phyloP scores from a whole-genome alignment of 2,329 filamentous ascomycete species.

The Dactylellina drechsleri region DNA sequence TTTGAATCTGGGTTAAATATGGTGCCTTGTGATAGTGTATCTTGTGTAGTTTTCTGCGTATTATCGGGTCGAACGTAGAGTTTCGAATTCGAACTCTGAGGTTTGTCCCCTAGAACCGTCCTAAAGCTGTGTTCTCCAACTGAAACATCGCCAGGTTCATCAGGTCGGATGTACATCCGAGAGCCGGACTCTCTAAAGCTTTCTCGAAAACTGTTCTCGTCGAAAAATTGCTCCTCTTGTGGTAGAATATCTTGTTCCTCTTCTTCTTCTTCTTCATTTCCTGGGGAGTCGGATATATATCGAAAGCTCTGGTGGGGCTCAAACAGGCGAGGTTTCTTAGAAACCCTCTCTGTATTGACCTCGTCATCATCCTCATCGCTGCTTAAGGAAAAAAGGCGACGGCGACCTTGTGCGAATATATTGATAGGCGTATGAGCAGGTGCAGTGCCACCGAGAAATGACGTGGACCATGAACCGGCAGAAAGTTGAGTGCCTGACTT shows the following conservation, averaged over 20 bases:
- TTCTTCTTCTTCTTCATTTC: conserved; percentile 10
- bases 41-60: conserved; percentile 9
- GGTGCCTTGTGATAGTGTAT: neutral
- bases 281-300: conserved; percentile 40
- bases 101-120: conserved; percentile 20
- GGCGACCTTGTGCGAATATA: conserved; percentile 47
- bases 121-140: conserved; percentile 24
- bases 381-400: conserved; percentile 27
- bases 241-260: conserved; percentile 1
- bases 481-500: conserved; percentile 25
- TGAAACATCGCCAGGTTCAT: conserved; percentile 23
- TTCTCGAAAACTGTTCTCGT: conserved; percentile 47
- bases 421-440: conserved; percentile 36
- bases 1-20: neutral
- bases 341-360: conserved; percentile 19
- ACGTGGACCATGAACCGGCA: conserved; percentile 37
- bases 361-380: conserved; percentile 50
- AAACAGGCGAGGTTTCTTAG: conserved; percentile 39
- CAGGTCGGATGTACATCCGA: conserved; percentile 38
- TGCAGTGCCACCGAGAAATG: conserved; percentile 24
- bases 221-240: conserved; percentile 39
- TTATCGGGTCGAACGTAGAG: conserved; percentile 41
- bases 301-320: conserved; percentile 46
- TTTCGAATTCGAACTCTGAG: conserved; percentile 33
- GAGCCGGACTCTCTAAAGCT: conserved; percentile 36